These are phyloP conservation scores for Lactifluus echinatus DNA, from an alignment of 768 basidiomycete genomes.

Conservation along the genomic window DNA sequence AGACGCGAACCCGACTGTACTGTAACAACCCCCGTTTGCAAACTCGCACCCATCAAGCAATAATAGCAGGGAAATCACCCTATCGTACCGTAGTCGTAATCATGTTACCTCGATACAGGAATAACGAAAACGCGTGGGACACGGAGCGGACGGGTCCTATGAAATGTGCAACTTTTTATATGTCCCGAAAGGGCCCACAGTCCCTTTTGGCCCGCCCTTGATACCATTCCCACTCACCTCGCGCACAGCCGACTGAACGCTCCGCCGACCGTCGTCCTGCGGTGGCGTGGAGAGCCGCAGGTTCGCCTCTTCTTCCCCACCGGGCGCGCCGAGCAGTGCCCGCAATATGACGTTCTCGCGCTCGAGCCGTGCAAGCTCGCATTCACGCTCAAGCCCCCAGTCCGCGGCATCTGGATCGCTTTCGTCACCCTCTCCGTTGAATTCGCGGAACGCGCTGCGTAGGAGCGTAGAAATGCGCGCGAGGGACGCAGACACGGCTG, in stretches of 20 bases:
- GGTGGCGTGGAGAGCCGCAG: slow-evolving; percentile 3
- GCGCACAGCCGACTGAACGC: slow-evolving; percentile 15
- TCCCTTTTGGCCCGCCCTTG: slow-evolving; percentile 21
- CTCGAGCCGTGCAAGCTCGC: slow-evolving; percentile 80
- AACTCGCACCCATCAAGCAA: not conserved
- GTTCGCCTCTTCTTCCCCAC: slow-evolving; percentile 18
- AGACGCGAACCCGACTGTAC: not conserved
- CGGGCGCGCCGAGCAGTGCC: slow-evolving; percentile 51
- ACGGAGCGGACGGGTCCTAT: not conserved
- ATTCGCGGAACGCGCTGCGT: slow-evolving; percentile 58
- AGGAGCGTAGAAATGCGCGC: slow-evolving; percentile 61
- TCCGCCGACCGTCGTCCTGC: slow-evolving; percentile 18
- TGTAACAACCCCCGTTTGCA: not conserved
- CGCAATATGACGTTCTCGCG: slow-evolving; percentile 80
- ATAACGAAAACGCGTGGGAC: not conserved
- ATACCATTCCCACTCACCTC: not conserved
- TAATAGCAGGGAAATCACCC: not conserved
- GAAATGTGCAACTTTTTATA: slow-evolving; percentile 17
- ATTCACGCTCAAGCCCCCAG: slow-evolving; percentile 80
- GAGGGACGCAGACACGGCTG: slow-evolving; percentile 58
- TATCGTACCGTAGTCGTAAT: too few species aligned
- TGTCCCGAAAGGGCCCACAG: slow-evolving; percentile 20
- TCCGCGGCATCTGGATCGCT: slow-evolving; percentile 39
- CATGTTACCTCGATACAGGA: not conserved
- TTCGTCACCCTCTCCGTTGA: slow-evolving; percentile 50